Conservation (phyloP, 2,329 filamentous ascomycete species). For the Basipetospora sp. region DNA sequence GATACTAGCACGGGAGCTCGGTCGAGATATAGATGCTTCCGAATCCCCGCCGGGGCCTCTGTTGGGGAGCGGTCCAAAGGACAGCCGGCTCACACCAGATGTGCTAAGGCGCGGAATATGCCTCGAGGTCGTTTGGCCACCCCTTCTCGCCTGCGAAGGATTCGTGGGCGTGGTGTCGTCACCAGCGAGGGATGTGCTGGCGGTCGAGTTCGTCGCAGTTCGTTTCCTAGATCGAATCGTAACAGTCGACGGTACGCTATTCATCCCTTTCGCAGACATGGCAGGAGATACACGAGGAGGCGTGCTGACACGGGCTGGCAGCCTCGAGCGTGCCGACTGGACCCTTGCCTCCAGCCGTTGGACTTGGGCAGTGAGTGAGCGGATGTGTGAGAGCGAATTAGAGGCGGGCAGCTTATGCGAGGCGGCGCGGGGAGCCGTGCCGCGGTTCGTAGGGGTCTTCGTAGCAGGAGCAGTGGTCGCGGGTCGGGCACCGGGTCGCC, state of each 20-base stretch:
- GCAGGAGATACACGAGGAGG: constrained; percentile 73
- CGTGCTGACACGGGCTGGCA: constrained; percentile 65
- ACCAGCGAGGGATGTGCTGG: constrained; percentile 32
- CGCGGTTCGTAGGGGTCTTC: constrained; percentile 30
- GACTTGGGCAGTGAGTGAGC: constrained; percentile 89
- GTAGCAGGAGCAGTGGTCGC: constrained; percentile 34
- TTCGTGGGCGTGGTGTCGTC: constrained; percentile 38
- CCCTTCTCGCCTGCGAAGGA: constrained; percentile 9
- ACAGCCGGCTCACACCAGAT: constrained; percentile 47
- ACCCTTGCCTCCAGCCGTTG: constrained; percentile 88
- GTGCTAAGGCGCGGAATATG: constrained; percentile 46
- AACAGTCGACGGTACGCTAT: constrained; percentile 38
- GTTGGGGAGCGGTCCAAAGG: constrained; percentile 47
- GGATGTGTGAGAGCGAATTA: constrained; percentile 78
- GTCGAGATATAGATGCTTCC: constrained; percentile 40
- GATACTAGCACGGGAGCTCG: constrained; percentile 57
- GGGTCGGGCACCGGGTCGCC: constrained; percentile 25
- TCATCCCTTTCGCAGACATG: constrained; percentile 23
- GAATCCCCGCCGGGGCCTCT: constrained; percentile 31
- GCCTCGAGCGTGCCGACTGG: constrained; percentile 76
- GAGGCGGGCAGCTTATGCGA: constrained; percentile 39
- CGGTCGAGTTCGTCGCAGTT: constrained; percentile 36
- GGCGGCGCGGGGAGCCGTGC: constrained; percentile 41
- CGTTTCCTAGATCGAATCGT: constrained; percentile 58
- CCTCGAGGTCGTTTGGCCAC: constrained; percentile 19